A percentile compares a stretch with the other conserved stretches of the same genome.
These are phyloP conservation scores for Melanogaster broomeanus DNA, from an alignment of 768 basidiomycete genomes.

Conservation along the genomic window DNA sequence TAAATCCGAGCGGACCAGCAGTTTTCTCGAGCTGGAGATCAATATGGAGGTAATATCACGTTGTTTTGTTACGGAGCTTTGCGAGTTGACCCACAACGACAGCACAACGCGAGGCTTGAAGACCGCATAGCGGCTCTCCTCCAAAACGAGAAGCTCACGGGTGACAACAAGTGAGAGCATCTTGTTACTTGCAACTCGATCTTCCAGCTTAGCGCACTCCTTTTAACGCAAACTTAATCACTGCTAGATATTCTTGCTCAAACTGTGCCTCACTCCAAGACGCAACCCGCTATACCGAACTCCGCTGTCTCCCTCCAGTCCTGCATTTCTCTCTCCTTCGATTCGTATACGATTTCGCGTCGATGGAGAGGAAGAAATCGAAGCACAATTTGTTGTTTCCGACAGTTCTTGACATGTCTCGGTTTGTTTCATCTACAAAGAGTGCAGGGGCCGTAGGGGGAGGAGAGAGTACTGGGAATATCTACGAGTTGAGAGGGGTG, in stretches of 20 bases:
- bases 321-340: slow-evolving; percentile 91
- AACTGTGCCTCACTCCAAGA: slow-evolving; percentile 71
- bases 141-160: slow-evolving; percentile 70
- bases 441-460: slow-evolving; percentile 19
- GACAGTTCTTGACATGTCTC: slow-evolving; percentile 66
- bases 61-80: background rate
- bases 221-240: background rate
- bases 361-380: slow-evolving; percentile 84
- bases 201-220: background rate
- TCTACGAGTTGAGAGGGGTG: slow-evolving; percentile 86
- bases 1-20: slow-evolving; percentile 65
- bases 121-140: slow-evolving; percentile 68
- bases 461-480: slow-evolving; percentile 26
- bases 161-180: slow-evolving; percentile 74
- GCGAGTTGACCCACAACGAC: background rate
- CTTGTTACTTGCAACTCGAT: background rate
- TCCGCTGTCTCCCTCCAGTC: slow-evolving; percentile 78
- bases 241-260: slow-evolving; percentile 75
- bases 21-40: slow-evolving; percentile 89
- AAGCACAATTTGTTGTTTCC: slow-evolving; percentile 85
- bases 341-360: slow-evolving; percentile 84
- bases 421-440: slow-evolving; percentile 45
- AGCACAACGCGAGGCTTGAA: slow-evolving; percentile 76
- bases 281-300: slow-evolving; percentile 74
- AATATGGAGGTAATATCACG: slow-evolving; percentile 60